Conservation (phyloP, 805 yeast species). For the Tetrapisispora fleetii region DNA sequence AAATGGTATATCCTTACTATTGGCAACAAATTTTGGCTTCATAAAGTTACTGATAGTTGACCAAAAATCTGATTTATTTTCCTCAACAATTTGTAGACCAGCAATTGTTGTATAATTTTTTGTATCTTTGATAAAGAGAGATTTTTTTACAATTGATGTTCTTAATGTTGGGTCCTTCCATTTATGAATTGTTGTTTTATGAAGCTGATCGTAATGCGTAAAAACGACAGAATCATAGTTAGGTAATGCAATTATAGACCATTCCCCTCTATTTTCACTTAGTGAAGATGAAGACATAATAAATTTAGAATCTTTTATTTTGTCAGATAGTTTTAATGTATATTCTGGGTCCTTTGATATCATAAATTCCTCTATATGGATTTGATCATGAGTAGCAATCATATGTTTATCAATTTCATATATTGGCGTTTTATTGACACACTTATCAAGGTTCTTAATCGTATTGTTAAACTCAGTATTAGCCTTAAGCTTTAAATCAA, state of each 20-base stretch:
- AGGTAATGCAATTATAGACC: constrained; percentile 81
- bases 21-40: constrained; percentile 11
- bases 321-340: constrained; percentile 44
- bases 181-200: constrained; percentile 21
- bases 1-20: constrained; percentile 50
- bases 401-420: constrained; percentile 3
- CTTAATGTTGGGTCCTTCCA: constrained; percentile 21
- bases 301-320: constrained; percentile 30
- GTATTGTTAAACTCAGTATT: neutral
- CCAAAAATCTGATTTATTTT: constrained; percentile 24
- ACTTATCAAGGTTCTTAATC: constrained; percentile 6
- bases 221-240: constrained; percentile 35
- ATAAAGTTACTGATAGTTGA: constrained; percentile 19
- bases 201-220: constrained; percentile 49
- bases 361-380: constrained; percentile 6
- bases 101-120: neutral
- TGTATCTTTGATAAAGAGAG: neutral
- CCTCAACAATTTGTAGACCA: constrained; percentile 8
- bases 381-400: neutral
- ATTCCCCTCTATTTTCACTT: constrained; percentile 43
- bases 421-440: constrained; percentile 23
- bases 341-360: constrained; percentile 12
- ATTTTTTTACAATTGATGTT: constrained; percentile 1
- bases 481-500: neutral
- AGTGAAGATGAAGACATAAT: constrained; percentile 62